phyloP scores from a whole-genome alignment of 2,329 filamentous ascomycete species.

The Aphanocladium album region DNA sequence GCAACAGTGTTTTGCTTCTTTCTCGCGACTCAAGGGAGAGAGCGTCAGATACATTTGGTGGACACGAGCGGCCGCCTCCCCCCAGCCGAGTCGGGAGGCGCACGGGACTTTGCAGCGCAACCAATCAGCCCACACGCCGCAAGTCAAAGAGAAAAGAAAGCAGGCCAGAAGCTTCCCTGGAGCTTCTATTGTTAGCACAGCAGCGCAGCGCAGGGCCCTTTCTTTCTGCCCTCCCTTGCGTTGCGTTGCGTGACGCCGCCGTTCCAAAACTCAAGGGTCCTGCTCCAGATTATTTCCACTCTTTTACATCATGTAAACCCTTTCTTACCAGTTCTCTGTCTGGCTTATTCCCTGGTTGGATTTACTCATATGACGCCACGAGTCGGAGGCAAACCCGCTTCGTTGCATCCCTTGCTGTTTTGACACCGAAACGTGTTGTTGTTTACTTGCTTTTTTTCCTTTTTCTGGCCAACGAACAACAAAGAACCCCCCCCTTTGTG shows the following conservation, averaged over 20 bases:
- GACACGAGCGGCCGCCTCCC: background rate
- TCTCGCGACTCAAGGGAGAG: background rate
- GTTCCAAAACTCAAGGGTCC: background rate
- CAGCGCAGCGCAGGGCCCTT: too few species aligned
- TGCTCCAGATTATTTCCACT: background rate
- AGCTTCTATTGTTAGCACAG: conserved; percentile 8
- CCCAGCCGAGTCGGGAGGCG: background rate
- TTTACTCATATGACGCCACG: background rate
- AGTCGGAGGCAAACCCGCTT: background rate
- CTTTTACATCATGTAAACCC: background rate
- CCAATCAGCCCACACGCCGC: background rate
- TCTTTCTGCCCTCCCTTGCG: background rate
- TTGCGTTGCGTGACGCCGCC: background rate
- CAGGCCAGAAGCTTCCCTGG: conserved; percentile 6
- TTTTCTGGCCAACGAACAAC: background rate
- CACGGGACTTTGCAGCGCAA: background rate
- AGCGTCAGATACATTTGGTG: background rate
- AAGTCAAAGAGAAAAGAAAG: background rate
- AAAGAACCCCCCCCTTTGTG: background rate
- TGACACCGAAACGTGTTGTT: background rate
- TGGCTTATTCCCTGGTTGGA: background rate
- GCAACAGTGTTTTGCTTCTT: background rate
- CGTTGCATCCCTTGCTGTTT: background rate
- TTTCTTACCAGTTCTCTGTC: background rate
- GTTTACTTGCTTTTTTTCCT: background rate